Evolutionary conservation across 208 protist species (phyloP).

Genomic region (Endotrypanum monterogeii): DNA sequence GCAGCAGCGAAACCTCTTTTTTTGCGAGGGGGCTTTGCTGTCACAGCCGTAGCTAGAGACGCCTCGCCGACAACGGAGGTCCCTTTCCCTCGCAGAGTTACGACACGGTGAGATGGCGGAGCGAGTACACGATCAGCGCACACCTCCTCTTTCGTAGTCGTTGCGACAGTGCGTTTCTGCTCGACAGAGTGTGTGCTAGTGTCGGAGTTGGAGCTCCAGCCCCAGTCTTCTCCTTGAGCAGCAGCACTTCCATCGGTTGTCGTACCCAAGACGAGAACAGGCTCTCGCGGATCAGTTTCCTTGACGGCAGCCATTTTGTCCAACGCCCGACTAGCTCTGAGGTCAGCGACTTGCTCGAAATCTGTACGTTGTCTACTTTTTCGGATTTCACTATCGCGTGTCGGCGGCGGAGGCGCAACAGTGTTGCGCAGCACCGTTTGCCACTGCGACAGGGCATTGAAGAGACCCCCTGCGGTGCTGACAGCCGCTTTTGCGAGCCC

Average conservation of each 20-base stretch:
- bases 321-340: background rate
- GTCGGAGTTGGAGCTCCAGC: slow-evolving; percentile 20
- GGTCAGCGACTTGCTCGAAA: background rate
- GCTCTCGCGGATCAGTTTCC: background rate
- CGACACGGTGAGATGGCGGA: background rate
- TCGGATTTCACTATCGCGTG: background rate
- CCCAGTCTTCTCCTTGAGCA: slow-evolving; percentile 11
- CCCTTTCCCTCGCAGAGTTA: background rate
- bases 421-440: slow-evolving; percentile 41
- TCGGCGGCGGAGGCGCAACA: slow-evolving; percentile 35
- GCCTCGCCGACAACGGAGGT: background rate
- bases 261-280: background rate
- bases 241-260: background rate
- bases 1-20: slow-evolving; percentile 28
- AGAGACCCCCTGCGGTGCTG: slow-evolving; percentile 22
- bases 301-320: background rate
- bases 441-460: slow-evolving; percentile 43
- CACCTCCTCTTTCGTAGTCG: background rate
- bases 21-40: background rate
- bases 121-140: background rate
- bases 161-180: background rate
- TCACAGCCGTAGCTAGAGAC: background rate
- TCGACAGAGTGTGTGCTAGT: background rate
- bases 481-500: slow-evolving; percentile 5
- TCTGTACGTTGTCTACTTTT: background rate